Base-by-base conservation (phyloP, 345 rosid genomes). In the Linum tenue region DNA sequence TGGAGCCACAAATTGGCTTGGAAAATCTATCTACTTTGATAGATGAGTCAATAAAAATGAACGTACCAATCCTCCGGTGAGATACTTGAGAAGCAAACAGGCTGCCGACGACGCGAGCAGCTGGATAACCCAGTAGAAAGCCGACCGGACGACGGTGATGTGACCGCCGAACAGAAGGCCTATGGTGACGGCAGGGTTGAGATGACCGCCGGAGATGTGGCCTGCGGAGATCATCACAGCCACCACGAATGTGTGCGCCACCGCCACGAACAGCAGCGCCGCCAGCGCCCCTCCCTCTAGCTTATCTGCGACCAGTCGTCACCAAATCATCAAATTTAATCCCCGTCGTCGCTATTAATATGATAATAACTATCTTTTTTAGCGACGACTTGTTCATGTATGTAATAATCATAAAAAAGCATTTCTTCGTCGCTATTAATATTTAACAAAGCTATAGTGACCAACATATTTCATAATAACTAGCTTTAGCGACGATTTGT, bases 121-220 rank as follows among this genome's bases (percentile, higher is more conserved):
- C 58, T 92, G 98, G 68, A 73, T 83, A 40, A 92, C 80, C 90
- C 86, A 78, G 43, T 92, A 90, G 11, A 89, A 85, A 16, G 89
- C 41, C 35, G 91, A 80, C 17, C 91, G 88, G 79, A 89, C 58
- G 10, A 92, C 70, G 16, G 87, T 86, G 73, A 89, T 87, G 76
- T 80, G 86, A 42, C 98, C 96, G 2, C 98, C 96, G 5, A 72
- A 55, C 10, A 89, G 86, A 56, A 92, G 85, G 64, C 95, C 92
- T 2, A 92, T 65, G 6, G 98, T 85, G n/a, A 92, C 98, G 0
- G 97, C 88, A 0, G 98, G 98, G 72, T 90, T 92, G 17, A 92
- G 91, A 76, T 90, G 98, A 3, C 98, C 97, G 22, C 96, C 98
- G 16, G 96, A 92, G 65, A 86, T 85, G 71, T 81, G 98, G 11